A percentile compares a stretch with the other conserved stretches of the same genome.
Evolutionary conservation across 257 asterid genomes (phyloP).

Genomic region (Nicotiana noctiflora): DNA sequence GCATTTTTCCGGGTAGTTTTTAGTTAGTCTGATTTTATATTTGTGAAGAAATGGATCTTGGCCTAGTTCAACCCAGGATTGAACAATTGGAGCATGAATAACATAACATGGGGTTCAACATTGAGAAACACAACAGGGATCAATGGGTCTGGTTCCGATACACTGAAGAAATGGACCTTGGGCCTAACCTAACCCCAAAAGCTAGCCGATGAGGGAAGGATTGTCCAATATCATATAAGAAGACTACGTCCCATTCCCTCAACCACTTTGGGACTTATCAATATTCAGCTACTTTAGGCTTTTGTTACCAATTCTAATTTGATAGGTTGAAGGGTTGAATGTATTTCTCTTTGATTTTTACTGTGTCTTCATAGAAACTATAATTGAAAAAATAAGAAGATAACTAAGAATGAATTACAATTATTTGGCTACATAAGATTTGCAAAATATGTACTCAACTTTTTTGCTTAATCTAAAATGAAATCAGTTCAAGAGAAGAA

Average conservation of each 20-base stretch:
- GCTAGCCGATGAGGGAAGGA: no score
- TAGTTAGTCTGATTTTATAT: background rate
- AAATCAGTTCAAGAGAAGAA: background rate
- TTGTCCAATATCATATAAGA: no score
- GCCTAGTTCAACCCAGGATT: no score
- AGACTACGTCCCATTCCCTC: no score
- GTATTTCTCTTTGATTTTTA: background rate
- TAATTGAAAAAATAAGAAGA: background rate
- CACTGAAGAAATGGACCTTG: no score
- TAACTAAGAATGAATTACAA: background rate
- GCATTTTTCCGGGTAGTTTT: background rate
- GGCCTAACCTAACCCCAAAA: no score
- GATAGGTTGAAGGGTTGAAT: background rate
- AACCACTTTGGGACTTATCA: no score
- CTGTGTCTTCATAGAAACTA: background rate
- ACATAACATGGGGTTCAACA: no score
- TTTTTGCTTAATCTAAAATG: background rate
- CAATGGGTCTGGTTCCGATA: no score
- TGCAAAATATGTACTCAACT: background rate
- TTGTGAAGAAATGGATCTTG: no score
- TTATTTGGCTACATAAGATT: background rate
- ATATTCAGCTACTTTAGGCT: background rate
- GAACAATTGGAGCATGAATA: no score
- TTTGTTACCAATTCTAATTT: background rate
- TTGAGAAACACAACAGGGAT: no score